Conservation (phyloP, 1,139 yeast species). For the Yamadazyma songkhlaensis region DNA sequence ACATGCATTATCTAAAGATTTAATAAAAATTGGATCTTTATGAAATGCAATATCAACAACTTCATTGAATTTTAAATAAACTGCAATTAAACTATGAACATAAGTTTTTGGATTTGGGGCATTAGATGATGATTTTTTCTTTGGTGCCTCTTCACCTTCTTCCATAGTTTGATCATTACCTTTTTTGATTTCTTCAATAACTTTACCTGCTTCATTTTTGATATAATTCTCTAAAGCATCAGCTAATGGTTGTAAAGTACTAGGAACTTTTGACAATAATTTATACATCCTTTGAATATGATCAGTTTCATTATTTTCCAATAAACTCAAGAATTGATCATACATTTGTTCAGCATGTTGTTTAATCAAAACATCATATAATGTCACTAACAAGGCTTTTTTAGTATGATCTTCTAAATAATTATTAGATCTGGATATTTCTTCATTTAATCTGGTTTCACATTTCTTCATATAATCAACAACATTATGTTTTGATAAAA, state of each 20-base stretch:
- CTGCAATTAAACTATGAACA: slow-evolving; percentile 70
- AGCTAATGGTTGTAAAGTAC: slow-evolving; percentile 76
- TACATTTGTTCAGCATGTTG: slow-evolving; percentile 78
- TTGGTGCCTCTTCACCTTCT: slow-evolving; percentile 19
- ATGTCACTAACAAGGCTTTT: slow-evolving; percentile 67
- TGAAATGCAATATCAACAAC: slow-evolving; percentile 72
- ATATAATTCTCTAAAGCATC: slow-evolving; percentile 71
- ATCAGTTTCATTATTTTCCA: slow-evolving; percentile 72
- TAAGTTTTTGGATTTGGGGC: slow-evolving; percentile 69
- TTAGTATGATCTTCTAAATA: slow-evolving; percentile 87
- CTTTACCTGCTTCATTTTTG: slow-evolving; percentile 66
- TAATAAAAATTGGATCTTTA: slow-evolving; percentile 75
- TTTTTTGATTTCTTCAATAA: slow-evolving; percentile 62
- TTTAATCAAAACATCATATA: slow-evolving; percentile 74
- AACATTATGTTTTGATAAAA: slow-evolving; percentile 71
- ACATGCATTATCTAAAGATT: slow-evolving; percentile 89
- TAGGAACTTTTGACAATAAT: slow-evolving; percentile 70
- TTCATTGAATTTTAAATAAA: slow-evolving; percentile 64
- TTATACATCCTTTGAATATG: slow-evolving; percentile 80
- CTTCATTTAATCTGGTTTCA: slow-evolving; percentile 77
- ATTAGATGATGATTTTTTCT: slow-evolving; percentile 7
- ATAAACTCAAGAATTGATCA: slow-evolving; percentile 66
- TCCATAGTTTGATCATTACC: slow-evolving; percentile 27
- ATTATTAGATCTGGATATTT: slow-evolving; percentile 71
- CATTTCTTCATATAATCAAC: slow-evolving; percentile 91